Evolutionary conservation across 208 protist genomes (phyloP), one percentile per base, ranked within the genome.

Genomic region (Kentomonas sorsogonicus): DNA sequence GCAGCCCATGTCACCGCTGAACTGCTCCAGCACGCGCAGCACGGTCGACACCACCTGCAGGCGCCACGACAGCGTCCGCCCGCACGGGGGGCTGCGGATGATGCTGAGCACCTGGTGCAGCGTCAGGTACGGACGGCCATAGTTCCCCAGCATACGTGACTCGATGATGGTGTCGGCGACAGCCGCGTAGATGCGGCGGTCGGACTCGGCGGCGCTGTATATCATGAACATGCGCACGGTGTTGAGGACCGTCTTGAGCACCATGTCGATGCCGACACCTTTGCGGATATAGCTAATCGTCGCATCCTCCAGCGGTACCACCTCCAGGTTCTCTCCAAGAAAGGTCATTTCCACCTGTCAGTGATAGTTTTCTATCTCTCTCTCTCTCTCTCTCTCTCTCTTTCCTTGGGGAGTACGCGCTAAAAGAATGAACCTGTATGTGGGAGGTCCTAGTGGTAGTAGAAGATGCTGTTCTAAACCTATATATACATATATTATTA

Each of bases 131-230:
- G 77, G 66, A 0, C 81, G 66, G 34, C 81, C 84, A 63, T 86
- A 86, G 64, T 95, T 95, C 43, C 74, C 77, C 33, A 95, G 72
- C 89, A 95, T 95, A 10, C 89, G 80, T 58, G 79, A 88, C 59
- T 95, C 86, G 33, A 95, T 77, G 34, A 95, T 89, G 34, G 66
- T 57, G 47, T 77, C 69, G 13, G 77, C 69, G 16, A 95, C 31
- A 3, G 59, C 36, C 25, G 72, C 63, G 55, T 69, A 91, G 44
- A 53, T 64, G 33, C 74, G 60, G 26, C 62, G 53, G 18, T 62
- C 67, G 29, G 41, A 61, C 16, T 56, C 50, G 6, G 70, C 45
- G 18, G 15, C 44, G 58, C 63, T 75, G 52, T 91, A 79, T 2
- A 91, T 40, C 66, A 76, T 79, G 30, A 60, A 66, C 33, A 95